These are phyloP conservation scores for Gilbertella persicaria DNA, from an alignment of 371 early-diverging fungal species.

Conservation along the genomic window DNA sequence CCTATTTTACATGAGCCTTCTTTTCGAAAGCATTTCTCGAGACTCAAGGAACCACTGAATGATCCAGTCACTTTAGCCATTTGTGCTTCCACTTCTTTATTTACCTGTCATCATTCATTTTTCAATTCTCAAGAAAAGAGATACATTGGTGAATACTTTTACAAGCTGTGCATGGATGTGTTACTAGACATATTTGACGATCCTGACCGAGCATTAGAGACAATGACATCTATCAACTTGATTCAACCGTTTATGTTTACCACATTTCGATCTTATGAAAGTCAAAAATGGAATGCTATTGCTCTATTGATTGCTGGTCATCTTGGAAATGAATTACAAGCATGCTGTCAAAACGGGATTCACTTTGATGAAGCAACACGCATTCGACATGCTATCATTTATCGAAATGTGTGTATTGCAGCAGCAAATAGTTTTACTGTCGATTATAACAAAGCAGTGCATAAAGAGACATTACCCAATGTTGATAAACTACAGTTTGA, in stretches of 20 bases:
- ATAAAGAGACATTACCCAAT: too few species aligned
- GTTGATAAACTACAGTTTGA: too few species aligned
- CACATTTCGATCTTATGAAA: not conserved
- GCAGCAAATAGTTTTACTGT: not conserved
- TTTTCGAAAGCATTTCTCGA: not conserved
- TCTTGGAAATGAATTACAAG: not conserved
- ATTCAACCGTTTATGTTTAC: not conserved
- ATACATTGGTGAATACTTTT: constrained; percentile 1
- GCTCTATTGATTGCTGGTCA: not conserved
- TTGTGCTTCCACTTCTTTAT: not conserved
- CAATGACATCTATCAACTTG: constrained; percentile 1
- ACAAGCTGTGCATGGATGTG: not conserved
- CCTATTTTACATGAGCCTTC: constrained; percentile 2
- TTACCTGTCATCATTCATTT: not conserved
- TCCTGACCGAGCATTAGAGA: not conserved
- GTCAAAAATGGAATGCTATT: not conserved
- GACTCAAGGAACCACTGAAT: not conserved
- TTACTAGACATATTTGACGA: constrained; percentile 10
- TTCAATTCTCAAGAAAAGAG: constrained; percentile 2
- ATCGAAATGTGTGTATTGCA: not conserved
- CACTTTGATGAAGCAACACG: not conserved
- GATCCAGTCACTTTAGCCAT: constrained; percentile 13
- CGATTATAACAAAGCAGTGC: too few species aligned
- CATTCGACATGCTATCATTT: not conserved
- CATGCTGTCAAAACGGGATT: not conserved